Evolutionary conservation across 192 early-diverging fungal species (phyloP), one percentile per base, ranked within the genome.

Genomic region (Backusella parvicylindrica): DNA sequence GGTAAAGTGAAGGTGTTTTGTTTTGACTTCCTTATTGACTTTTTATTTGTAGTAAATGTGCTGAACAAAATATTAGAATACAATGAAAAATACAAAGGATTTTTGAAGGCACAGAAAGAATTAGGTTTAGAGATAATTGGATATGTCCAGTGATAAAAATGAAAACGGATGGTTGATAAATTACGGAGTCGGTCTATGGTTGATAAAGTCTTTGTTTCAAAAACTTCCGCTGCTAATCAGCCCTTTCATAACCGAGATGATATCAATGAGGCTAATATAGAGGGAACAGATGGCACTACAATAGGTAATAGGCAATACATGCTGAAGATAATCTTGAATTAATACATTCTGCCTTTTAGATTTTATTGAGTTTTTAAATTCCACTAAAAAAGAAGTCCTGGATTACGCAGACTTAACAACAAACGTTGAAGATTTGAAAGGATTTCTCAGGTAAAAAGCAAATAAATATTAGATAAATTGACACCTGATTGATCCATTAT

Each of bases 341-440:
- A 69, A 69, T 41, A 69, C 41, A 41, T 69, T 30, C 37, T 69
- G 38, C 68, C 26, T 69, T 69, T 69, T 69, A 69, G 68, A 69
- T 69, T 30, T 69, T 38, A 30, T 69, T 38, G 69, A 53, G 41
- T 71, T 71, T 30, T 71, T 71, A 35, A 50, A 53, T 6, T 13
- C 43, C 18, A 50, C 69, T 16, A 50, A 71, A 50, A 50, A 35
- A 21, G 16, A 71, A 71, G 43, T 71, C 49, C n/a, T 71, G 47
- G 69, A 71, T 71, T 71, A 71, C 47, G 43, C 69, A 21, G 69
- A 43, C 15, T 50, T 71, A 47, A 33, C 43, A 16, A 71, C 69
- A 47, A 71, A 71, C 49, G 69, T 53, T 50, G 69, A 50, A 50
- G 69, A 71, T 50, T 49, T 71, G 49, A 71, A 71, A n/a, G 69